Base-by-base conservation (phyloP, 192 early-diverging fungal genomes). In the Phlyctochytrium planicorne region DNA sequence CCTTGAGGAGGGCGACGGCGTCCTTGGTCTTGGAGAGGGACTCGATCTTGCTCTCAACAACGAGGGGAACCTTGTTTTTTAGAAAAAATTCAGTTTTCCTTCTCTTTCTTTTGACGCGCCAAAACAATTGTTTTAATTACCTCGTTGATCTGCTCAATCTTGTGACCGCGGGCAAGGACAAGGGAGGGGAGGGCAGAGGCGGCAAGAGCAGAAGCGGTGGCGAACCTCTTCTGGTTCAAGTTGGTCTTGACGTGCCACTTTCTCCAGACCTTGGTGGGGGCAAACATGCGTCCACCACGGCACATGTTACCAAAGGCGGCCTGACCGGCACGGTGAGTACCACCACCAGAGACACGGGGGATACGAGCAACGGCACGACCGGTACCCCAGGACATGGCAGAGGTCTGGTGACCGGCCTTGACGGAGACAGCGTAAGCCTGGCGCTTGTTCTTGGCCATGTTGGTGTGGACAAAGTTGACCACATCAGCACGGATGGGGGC, bases 291-390 rank as follows among this genome's bases (percentile, higher is more conserved):
- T 82, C 97, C 95, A 73, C 93, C 93, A 82, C 95, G 93, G 82
- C 93, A 96, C 97, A 97, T 97, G 90, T 98, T 98, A 77, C 97
- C 95, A 86, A 97, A 98, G 76, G 95, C 95, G 71, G 93, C 94
- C 84, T 98, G 97, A 73, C 94, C 97, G 67, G 95, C 88, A 71
- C 94, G 92, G 89, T 94, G 92, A 60, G 94, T 98, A 83, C 97
- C 97, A 56, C 89, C 84, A 74, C 94, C 97, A 68, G 86, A 85
- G 69, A 98, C 97, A 86, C 97, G 94, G 71, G 97, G 95, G 74
- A 97, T 98, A 94, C 97, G 94, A 70, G 94, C 94, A 74, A 97
- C 97, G 78, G 94, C 93, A 74, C 93, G 91, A 89, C 92, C 93
- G 53, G 78, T 80, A 83, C 95, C 94, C 95, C 94, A 98, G 66